Conservation (phyloP, 768 basidiomycete species). For the Artomyces pyxidatus region DNA sequence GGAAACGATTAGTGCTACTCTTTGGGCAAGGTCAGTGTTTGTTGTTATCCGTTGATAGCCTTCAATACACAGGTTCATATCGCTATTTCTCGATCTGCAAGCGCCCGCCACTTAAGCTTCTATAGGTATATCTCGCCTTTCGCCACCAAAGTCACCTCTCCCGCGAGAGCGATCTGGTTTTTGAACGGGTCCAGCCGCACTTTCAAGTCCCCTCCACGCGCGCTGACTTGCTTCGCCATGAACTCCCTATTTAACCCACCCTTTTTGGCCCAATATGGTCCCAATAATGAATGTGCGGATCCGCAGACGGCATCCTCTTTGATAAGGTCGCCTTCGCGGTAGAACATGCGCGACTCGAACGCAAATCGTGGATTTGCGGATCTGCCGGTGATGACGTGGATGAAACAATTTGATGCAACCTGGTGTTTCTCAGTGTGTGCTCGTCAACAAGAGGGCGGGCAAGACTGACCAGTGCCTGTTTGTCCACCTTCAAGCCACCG, state of each 20-base stretch:
- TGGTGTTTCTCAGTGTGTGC: not conserved
- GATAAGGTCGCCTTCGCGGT: constrained; percentile 11
- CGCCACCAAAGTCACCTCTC: not conserved
- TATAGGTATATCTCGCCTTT: constrained; percentile 5
- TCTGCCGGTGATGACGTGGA: constrained; percentile 12
- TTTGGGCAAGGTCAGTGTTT: no score
- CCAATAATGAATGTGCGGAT: constrained; percentile 21
- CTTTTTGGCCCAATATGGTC: constrained; percentile 22
- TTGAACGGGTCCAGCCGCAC: not conserved
- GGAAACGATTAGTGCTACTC: no score
- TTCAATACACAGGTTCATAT: no score
- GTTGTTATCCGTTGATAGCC: no score
- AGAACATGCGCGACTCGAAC: constrained; percentile 26
- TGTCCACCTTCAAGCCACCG: constrained; percentile 13
- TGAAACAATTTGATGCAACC: not conserved
- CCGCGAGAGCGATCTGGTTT: not conserved
- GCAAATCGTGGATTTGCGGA: constrained; percentile 7
- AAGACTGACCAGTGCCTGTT: constrained; percentile 16
- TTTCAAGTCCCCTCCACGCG: constrained; percentile 7
- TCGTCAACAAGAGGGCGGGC: not conserved
- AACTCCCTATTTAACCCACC: not conserved
- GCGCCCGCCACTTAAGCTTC: no score
- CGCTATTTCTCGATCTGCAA: no score
- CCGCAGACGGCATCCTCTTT: constrained; percentile 27
- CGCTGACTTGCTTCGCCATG: constrained; percentile 9